Base-by-base conservation (phyloP, 305 asterid genomes). In the Solanum hybrid region DNA sequence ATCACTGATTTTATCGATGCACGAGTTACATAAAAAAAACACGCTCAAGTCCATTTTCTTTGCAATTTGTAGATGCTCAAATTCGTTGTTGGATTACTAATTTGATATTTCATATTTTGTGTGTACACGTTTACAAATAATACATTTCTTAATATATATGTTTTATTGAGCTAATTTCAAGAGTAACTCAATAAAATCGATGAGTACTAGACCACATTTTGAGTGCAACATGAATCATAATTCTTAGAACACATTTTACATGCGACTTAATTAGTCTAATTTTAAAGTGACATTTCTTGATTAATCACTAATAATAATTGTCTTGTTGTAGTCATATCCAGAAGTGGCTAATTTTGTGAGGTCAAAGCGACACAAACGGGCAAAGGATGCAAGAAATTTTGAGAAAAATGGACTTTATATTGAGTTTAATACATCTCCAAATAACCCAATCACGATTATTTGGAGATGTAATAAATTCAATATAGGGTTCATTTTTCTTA, bases 391-490 rank as follows among this genome's bases (percentile, higher is more conserved):
- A 0, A 87, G 88, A 17, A 35, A 32, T 16, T 94, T 90, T 75
- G 89, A 93, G 2, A 88, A 92, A 40, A 93, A 95, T 34, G 96
- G 90, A 9, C 93, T 97, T 0, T 97, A 94, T 88, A 93, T 96
- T 7, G 99, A 97, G 56, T 46, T 97, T 66, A 96, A 95, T 56
- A 96, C 98, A 1, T 91, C 98, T 3, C 99, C 98, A 7, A 96
- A 93, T 37, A 96, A 97, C 82, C 98, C 56, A 0, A 42, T 42
- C 6, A 12, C 1, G 98, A 77, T 97, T 96, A 35, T 93, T 94
- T 10, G 98, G 99, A 3, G 98, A 91, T 1, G 98, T 96, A 56
- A 96, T 96, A 66, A 97, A 46, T 35, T 97, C 99, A 7, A 96
- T 93, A 87, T 93, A 97, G 0, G 97, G 94, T 11, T 90, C 96